phyloP scores from a whole-genome alignment of 2,329 filamentous ascomycete species.

The Lasiodiplodia hormozganensis region DNA sequence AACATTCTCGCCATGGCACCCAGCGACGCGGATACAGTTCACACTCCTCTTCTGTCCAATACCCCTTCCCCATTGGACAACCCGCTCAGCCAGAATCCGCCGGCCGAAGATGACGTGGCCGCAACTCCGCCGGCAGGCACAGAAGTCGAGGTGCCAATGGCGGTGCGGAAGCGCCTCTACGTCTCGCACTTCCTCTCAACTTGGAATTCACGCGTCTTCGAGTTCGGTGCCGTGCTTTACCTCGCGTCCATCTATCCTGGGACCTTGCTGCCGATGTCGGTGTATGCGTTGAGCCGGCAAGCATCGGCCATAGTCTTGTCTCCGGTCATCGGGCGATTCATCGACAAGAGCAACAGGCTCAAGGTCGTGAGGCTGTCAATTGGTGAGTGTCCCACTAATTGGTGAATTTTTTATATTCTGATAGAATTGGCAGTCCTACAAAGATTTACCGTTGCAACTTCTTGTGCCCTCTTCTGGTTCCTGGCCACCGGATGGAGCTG shows the following conservation, averaged over 20 bases:
- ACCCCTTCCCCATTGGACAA: neutral
- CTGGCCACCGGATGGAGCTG: neutral
- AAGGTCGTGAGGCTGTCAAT: conserved; percentile 31
- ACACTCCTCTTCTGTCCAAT: neutral
- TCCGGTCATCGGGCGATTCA: conserved; percentile 62
- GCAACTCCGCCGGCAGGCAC: neutral
- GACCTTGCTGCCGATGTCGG: conserved; percentile 70
- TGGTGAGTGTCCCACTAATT: neutral
- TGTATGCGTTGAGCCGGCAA: conserved; percentile 71
- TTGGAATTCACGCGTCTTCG: conserved; percentile 58
- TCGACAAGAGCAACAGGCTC: conserved; percentile 55
- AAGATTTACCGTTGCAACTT: neutral
- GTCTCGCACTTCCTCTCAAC: conserved; percentile 56
- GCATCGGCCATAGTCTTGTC: conserved; percentile 65
- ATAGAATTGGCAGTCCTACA: neutral
- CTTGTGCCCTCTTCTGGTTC: neutral
- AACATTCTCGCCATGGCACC: neutral
- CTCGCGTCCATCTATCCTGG: conserved; percentile 54
- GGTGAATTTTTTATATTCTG: too few relatives aligned
- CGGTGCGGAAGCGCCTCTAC: conserved; percentile 44
- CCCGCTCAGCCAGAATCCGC: neutral
- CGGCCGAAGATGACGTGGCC: neutral
- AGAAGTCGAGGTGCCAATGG: neutral
- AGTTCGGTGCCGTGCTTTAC: conserved; percentile 59
- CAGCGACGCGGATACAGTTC: neutral